Evolutionary conservation across 805 yeast genomes (phyloP).

Genomic region (Dipodascopsis uninucleata): DNA sequence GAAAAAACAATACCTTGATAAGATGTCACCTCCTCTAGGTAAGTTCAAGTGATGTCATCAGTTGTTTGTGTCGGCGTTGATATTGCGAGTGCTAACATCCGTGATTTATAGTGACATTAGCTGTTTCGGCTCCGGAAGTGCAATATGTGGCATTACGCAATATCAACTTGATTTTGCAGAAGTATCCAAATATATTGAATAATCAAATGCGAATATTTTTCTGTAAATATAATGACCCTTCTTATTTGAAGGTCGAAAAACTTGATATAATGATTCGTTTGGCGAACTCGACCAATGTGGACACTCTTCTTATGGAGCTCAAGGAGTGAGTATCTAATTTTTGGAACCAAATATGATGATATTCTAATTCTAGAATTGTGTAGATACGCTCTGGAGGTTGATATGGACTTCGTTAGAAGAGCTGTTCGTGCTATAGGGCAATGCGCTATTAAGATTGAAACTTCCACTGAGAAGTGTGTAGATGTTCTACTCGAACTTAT

Average conservation of each 20-base stretch:
- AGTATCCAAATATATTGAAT: slow-evolving; percentile 73
- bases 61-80: background rate
- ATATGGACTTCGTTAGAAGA: slow-evolving; percentile 81
- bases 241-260: slow-evolving; percentile 92
- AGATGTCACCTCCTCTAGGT: slow-evolving; percentile 32
- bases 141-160: slow-evolving; percentile 91
- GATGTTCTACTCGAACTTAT: slow-evolving; percentile 60
- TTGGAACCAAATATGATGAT: background rate
- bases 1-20: slow-evolving; percentile 29
- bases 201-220: slow-evolving; percentile 85
- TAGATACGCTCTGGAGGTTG: slow-evolving; percentile 77
- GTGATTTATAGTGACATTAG: slow-evolving; percentile 67
- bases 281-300: slow-evolving; percentile 62
- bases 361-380: background rate
- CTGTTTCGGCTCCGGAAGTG: slow-evolving; percentile 87
- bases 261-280: slow-evolving; percentile 78
- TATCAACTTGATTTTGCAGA: slow-evolving; percentile 82
- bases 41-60: slow-evolving; percentile 7
- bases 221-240: slow-evolving; percentile 84
- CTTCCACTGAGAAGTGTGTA: slow-evolving; percentile 63
- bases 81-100: background rate
- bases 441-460: slow-evolving; percentile 70
- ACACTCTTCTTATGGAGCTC: slow-evolving; percentile 65
- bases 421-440: slow-evolving; percentile 90
- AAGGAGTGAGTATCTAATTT: slow-evolving; percentile 48